Evolutionary conservation across 768 basidiomycete genomes (phyloP), one percentile per base, ranked within the genome.

Genomic region (Tephrocybe sp.): DNA sequence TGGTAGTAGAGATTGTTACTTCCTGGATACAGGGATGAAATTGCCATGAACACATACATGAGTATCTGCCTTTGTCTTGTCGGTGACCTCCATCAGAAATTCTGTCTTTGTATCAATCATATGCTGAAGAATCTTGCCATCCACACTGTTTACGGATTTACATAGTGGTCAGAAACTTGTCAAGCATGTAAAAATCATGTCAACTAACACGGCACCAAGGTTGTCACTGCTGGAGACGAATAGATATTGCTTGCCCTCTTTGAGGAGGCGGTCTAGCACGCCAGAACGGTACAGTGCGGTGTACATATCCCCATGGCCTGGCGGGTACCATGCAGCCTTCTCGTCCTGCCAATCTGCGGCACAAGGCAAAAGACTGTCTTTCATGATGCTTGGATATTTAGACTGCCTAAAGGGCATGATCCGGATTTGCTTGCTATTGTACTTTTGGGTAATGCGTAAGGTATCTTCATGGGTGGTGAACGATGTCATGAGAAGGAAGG

Each of bases 61-160:
- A 54, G 77, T 68, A 60, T 87, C 92, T 39, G 87, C 89, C 78
- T 95, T 94, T 62, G 93, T 95, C 81, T 94, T 96, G 76, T 93
- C 90, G 8, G 94, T 96, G 55, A 96, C 88, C 70, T 96, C 91
- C 91, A 93, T 93, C 67, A 93, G 68, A 73, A 93, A 94, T 67
- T 96, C 92, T 16, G 87, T 80, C 55, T 83, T 82, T 4, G 77
- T 73, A 61, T 89, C 79, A 54, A 85, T 75, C 86, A 93, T 91
- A 64, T 92, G 82, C 58, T 85, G 80, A 38, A 90, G 71, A 62
- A 95, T 92, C 53, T 73, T 80, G 60, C 81, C 73, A 67, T 91
- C 89, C 62, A 88, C 87, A 54, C 87, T 83, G 49, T 39, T 48
- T 66, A 51, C 26, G 7, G 52, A 65, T 64, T 45, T 22, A 43